Base-by-base conservation (phyloP, 139 green algal genomes). In the Mesostigma viride region DNA sequence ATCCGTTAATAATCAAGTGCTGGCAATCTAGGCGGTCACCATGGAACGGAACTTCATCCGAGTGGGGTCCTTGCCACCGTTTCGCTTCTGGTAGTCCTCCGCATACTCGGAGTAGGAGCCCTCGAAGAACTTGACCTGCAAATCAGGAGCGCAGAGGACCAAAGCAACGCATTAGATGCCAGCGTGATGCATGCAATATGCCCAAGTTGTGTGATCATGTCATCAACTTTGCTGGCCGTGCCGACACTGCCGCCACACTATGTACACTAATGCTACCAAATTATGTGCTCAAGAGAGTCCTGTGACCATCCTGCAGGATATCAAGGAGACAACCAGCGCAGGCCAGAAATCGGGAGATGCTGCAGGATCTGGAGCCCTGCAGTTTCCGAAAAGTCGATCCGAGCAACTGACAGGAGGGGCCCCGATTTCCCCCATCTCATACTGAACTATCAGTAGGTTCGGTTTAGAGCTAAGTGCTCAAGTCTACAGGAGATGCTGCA, bases 21-120 rank as follows among this genome's bases (percentile, higher is more conserved):
- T n/a, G n/a, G n/a, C n/a, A n/a, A n/a, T n/a, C n/a, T n/a, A n/a
- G n/a, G n/a, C n/a, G n/a, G n/a, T n/a, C n/a, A n/a, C 68, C 32
- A 95, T 72, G 64, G 85, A 85, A 14, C 86, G 71, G 81, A 85
- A 95, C 77, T 91, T 95, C 47, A 95, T 70, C 2, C 84, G 70
- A 1, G 69, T 80, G 30, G 88, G 86, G 17, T 84, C 77, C 1
- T 63, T 64, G 40, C 62, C 64, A 3, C 79, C 83, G 11, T 67
- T 74, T 14, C 85, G 66, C 56, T 69, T 32, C 40, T 72, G 53
- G 46, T 70, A 68, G 75, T 91, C 78, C 67, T 77, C 82, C 45
- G 87, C 85, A 68, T 95, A 95, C 45, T 77, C 77, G 56, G 44
- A 60, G 60, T 74, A 78, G 1, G 35, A 66, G 30, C 88, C 86